phyloP scores from a whole-genome alignment of 495 filamentous ascomycete species.

The Antarctomyces pellizariae region DNA sequence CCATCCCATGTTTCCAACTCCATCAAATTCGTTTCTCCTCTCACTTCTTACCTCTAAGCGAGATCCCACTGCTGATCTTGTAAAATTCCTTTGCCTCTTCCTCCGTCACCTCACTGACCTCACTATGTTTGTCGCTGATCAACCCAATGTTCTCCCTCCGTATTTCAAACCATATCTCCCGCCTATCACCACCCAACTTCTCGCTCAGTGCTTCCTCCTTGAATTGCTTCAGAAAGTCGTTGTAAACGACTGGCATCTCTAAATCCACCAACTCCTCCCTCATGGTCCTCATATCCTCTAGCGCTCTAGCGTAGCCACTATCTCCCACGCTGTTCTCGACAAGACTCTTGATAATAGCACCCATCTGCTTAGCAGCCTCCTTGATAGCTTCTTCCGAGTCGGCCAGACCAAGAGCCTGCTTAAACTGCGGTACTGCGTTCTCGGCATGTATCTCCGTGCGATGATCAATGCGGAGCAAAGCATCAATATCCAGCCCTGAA shows the following conservation, averaged over 20 bases:
- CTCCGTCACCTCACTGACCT: slow-evolving; percentile 35
- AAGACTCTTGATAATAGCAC: slow-evolving; percentile 38
- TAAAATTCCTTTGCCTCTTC: slow-evolving; percentile 42
- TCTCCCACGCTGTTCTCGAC: slow-evolving; percentile 55
- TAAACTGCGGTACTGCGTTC: slow-evolving; percentile 86
- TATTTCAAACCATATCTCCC: slow-evolving; percentile 63
- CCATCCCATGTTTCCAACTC: too few species aligned
- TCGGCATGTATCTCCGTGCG: slow-evolving; percentile 39
- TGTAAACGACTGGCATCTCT: slow-evolving; percentile 58
- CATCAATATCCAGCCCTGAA: slow-evolving; percentile 73
- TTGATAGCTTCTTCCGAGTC: slow-evolving; percentile 36
- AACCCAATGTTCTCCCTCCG: slow-evolving; percentile 43
- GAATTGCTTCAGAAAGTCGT: slow-evolving; percentile 43
- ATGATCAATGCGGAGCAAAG: slow-evolving; percentile 35
- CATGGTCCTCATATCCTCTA: slow-evolving; percentile 56
- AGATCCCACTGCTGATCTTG: too few species aligned
- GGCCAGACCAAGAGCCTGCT: slow-evolving; percentile 43
- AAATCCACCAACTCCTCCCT: slow-evolving; percentile 51
- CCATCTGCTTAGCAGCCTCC: slow-evolving; percentile 54
- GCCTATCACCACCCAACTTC: slow-evolving; percentile 58
- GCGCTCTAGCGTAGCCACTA: slow-evolving; percentile 43
- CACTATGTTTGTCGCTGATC: slow-evolving; percentile 36
- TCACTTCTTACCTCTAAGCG: too few species aligned
- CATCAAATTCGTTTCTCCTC: too few species aligned
- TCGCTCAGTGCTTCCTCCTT: slow-evolving; percentile 48